Evolutionary conservation across 495 filamentous ascomycete species (phyloP).

Genomic region (Penicillium fimorum): DNA sequence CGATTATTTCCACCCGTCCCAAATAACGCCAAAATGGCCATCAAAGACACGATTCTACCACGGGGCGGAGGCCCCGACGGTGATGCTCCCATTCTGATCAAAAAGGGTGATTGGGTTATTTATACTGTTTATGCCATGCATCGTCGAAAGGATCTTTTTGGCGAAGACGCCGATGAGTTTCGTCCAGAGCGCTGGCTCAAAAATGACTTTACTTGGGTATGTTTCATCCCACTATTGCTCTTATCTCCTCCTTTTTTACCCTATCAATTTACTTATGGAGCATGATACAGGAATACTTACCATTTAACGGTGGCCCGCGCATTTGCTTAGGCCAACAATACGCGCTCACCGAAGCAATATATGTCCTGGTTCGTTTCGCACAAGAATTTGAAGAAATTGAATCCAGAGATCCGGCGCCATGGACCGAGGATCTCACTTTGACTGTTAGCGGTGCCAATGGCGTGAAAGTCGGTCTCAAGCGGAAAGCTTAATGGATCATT

Average conservation of each 20-base stretch:
- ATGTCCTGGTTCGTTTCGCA: background rate
- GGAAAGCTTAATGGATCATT: no score
- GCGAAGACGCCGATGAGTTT: background rate
- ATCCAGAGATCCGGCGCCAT: no score
- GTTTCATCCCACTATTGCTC: no score
- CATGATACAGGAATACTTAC: background rate
- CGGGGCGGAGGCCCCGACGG: background rate
- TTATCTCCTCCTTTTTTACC: no score
- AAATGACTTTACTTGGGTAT: no score
- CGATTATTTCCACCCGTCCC: background rate
- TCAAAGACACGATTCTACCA: background rate
- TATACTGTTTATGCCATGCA: background rate
- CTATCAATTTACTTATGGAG: no score
- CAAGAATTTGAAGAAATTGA: background rate
- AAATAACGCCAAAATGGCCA: background rate
- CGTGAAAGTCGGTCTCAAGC: no score
- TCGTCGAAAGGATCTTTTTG: background rate
- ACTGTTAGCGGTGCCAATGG: no score
- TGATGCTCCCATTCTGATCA: background rate
- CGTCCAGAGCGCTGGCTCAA: background rate
- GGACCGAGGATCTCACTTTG: no score
- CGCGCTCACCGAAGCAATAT: background rate
- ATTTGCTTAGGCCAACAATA: background rate
- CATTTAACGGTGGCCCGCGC: background rate
- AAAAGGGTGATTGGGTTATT: background rate